Base-by-base conservation (phyloP, 495 filamentous ascomycete genomes). In the Podospora fimiseda region DNA sequence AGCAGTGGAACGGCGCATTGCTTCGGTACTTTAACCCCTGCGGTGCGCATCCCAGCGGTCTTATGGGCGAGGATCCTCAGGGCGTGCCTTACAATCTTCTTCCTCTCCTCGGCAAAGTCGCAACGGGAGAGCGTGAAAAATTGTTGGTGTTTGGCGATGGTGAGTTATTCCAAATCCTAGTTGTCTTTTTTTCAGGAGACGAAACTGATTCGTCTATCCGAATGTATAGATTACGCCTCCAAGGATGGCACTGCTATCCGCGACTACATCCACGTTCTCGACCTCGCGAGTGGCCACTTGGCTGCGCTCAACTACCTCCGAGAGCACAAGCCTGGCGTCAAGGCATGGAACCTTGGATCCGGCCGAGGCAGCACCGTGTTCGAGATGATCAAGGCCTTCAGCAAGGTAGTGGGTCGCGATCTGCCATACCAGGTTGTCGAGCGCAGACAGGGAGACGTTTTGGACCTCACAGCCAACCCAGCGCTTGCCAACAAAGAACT, bases 41-140 rank as follows among this genome's bases (percentile, higher is more conserved):
- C 50, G 93, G 93, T 64, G 85, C 90, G 27, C 93, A 98, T 70
- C 93, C 93, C 43, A 92, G 82, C 65, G 93, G 93, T 55, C 83
- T 98, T 70, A 98, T 98, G 94, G 93, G 93, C 50, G 93, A 98
- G 72, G 91, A 98, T 70, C 93, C 93, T 30, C 87, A 92, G 68
- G 93, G 93, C 56, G 84, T 95, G 22, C 93, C 93, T 2, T 97
- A 89, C 78, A 98, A 98, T 76, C 77, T 98, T 52, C 82, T 98
- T 18, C 93, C 93, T 7, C 76, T 98, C 55, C 80, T 97, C 22
- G 93, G 90, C 33, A 93, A 97, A 73, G 93, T 98, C 14, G 93
- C 93, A 30, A 89, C 92, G 22, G 94, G 93, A 54, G 90, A 95
- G 69, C 82, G 93, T 55, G 89, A 95, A 64, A 97, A 96, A 76